Conservation (phyloP, 2,329 filamentous ascomycete species). For the Onygena corvina region DNA sequence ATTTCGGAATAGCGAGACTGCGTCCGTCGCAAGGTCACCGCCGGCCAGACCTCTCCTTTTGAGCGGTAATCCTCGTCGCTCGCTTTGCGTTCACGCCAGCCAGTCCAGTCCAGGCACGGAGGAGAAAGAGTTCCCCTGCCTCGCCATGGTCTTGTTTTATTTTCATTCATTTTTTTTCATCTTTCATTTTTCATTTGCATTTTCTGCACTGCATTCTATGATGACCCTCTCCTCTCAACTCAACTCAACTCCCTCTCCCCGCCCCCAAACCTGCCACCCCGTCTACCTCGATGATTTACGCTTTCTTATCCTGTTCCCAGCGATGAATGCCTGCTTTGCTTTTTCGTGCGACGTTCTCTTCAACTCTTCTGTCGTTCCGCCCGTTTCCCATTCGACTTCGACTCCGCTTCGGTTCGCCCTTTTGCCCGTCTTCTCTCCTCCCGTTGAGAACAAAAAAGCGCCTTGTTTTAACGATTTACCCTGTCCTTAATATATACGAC, state of each 20-base stretch:
- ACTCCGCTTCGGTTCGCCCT: neutral
- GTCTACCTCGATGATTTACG: neutral
- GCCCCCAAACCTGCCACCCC: too few species aligned
- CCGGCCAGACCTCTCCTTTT: neutral
- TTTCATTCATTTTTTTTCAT: too few species aligned
- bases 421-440: neutral
- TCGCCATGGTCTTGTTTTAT: too few species aligned
- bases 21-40: constrained; percentile 2
- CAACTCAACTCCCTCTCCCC: too few species aligned
- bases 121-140: too few species aligned
- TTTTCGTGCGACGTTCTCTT: neutral
- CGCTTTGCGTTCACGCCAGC: neutral
- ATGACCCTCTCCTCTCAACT: too few species aligned
- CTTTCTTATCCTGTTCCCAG: neutral
- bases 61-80: neutral
- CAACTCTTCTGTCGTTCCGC: too few species aligned
- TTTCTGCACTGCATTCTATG: too few species aligned
- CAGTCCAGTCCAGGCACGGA: too few species aligned
- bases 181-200: too few species aligned
- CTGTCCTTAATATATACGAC: constrained; percentile 1
- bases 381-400: neutral
- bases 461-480: neutral
- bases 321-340: neutral
- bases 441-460: neutral
- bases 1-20: neutral